These are phyloP conservation scores for Fusarium clavum DNA, from an alignment of 2,329 filamentous ascomycete genomes.

Conservation along the genomic window DNA sequence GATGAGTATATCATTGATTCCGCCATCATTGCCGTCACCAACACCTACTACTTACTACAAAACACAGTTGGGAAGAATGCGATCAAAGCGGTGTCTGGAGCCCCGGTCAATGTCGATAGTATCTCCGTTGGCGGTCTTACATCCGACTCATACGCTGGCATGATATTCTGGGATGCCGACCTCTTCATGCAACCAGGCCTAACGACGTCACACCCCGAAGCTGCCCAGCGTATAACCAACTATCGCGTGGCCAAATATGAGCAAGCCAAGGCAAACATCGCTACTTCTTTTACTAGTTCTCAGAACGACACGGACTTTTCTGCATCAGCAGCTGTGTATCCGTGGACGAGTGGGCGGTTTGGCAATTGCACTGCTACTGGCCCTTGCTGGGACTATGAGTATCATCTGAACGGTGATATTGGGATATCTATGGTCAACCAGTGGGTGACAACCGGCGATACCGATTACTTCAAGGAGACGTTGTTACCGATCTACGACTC, in stretches of 20 bases:
- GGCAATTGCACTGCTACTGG: slow-evolving; percentile 8
- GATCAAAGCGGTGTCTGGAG: background rate
- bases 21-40: background rate
- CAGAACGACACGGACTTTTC: slow-evolving; percentile 9
- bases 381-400: slow-evolving; percentile 15
- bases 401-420: slow-evolving; percentile 1
- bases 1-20: slow-evolving; percentile 14
- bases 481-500: background rate
- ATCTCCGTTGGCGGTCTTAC: slow-evolving; percentile 1
- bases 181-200: slow-evolving; percentile 15
- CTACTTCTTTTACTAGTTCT: background rate
- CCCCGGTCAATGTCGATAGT: slow-evolving; percentile 4
- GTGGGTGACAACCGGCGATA: slow-evolving; percentile 9
- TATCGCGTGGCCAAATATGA: background rate
- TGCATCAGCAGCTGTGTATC: background rate
- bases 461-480: background rate
- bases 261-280: background rate
- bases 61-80: slow-evolving; percentile 11
- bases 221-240: slow-evolving; percentile 8
- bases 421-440: slow-evolving; percentile 1
- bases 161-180: slow-evolving; percentile 11
- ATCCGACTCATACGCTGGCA: slow-evolving; percentile 5
- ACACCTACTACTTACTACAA: slow-evolving; percentile 1
- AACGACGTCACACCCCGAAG: background rate
- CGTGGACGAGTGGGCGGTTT: background rate